Evolutionary conservation across 2,329 filamentous ascomycete genomes (phyloP).

Genomic region (Fusarium irregulare): DNA sequence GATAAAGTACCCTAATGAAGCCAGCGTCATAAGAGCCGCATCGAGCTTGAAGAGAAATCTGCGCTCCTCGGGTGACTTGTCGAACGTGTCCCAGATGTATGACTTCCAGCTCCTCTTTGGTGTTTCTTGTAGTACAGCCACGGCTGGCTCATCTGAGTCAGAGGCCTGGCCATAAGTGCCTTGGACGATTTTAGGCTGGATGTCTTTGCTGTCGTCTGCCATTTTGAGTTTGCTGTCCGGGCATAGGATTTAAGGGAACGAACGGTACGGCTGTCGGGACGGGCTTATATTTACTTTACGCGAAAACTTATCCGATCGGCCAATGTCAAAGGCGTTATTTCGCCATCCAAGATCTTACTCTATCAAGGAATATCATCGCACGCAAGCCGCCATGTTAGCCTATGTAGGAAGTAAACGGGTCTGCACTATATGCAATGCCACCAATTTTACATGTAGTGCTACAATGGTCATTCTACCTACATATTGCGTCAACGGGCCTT

Average conservation of each 20-base stretch:
- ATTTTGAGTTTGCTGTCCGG: background rate
- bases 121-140: constrained; percentile 12
- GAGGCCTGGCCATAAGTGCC: background rate
- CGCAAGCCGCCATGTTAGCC: background rate
- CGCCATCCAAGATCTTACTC: background rate
- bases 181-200: background rate
- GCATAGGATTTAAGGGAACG: too few species aligned
- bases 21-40: constrained; percentile 52
- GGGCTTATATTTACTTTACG: constrained; percentile 4
- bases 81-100: constrained; percentile 61
- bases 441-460: background rate
- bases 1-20: constrained; percentile 54
- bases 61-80: constrained; percentile 56
- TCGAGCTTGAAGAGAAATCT: constrained; percentile 59
- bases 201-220: background rate
- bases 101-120: constrained; percentile 54
- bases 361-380: background rate
- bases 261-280: rapidly evolving
- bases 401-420: background rate
- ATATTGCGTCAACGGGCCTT: constrained; percentile 25
- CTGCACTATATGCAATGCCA: rapidly evolving
- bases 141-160: background rate
- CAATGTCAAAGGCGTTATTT: rapidly evolving
- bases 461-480: constrained; percentile 10
- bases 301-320: background rate